These are phyloP conservation scores for Pyrenochaeta sp. DNA, from an alignment of 2,329 filamentous ascomycete species.

Conservation along the genomic window DNA sequence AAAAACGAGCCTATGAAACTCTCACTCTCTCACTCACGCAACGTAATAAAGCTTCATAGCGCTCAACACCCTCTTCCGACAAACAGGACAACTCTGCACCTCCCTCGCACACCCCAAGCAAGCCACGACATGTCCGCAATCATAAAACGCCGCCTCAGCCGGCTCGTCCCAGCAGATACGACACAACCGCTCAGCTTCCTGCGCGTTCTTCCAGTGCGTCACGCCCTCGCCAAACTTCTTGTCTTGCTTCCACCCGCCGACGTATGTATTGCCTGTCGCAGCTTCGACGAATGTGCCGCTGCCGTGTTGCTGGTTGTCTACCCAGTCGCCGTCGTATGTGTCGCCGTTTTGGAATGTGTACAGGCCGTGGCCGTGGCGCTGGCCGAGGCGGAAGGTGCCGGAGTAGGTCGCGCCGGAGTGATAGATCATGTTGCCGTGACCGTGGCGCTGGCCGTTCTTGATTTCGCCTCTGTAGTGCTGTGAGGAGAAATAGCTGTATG, in stretches of 20 bases:
- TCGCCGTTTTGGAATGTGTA: conserved; percentile 72
- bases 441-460: conserved; percentile 60
- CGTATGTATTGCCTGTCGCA: conserved; percentile 67
- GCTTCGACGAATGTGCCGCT: conserved; percentile 65
- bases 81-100: conserved; percentile 68
- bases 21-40: too few species aligned
- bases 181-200: conserved; percentile 67
- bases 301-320: conserved; percentile 70
- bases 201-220: conserved; percentile 68
- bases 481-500: conserved; percentile 62
- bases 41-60: conserved; percentile 65
- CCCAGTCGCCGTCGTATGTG: conserved; percentile 65
- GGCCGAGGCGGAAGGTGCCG: conserved; percentile 62
- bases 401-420: conserved; percentile 64
- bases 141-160: conserved; percentile 68
- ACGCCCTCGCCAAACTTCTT: conserved; percentile 69
- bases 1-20: too few species aligned
- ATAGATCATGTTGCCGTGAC: conserved; percentile 63
- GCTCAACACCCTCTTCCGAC: conserved; percentile 64
- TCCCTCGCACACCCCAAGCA: conserved; percentile 67
- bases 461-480: conserved; percentile 65
- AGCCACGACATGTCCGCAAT: conserved; percentile 70
- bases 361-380: conserved; percentile 64
- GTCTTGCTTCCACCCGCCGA: conserved; percentile 67
- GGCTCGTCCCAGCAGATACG: conserved; percentile 70